phyloP scores from a whole-genome alignment of 2,329 filamentous ascomycete species.

The Colletotrichum scovillei region DNA sequence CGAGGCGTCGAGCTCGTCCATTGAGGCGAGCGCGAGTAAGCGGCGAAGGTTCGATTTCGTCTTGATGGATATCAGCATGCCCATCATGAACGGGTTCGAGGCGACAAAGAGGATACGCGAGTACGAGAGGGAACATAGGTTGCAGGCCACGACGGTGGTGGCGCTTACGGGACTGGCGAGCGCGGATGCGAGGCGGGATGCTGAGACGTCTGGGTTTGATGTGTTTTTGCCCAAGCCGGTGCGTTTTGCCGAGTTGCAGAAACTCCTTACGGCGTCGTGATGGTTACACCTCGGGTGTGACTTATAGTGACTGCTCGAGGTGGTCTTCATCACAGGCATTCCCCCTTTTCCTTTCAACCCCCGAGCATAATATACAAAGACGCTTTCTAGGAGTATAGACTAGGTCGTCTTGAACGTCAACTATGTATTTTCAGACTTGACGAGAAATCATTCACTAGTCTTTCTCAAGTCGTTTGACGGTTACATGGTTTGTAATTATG shows the following conservation, averaged over 20 bases:
- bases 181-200: constrained; percentile 59
- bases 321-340: too few relatives aligned
- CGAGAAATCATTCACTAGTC: not conserved
- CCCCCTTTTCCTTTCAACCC: too few relatives aligned
- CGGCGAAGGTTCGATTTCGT: constrained; percentile 46
- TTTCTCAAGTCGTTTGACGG: not conserved
- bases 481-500: not conserved
- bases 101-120: constrained; percentile 61
- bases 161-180: constrained; percentile 65
- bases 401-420: not conserved
- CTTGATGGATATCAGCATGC: constrained; percentile 66
- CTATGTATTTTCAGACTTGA: not conserved
- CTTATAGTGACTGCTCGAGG: not conserved
- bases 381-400: not conserved
- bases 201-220: constrained; percentile 60
- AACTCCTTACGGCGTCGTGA: constrained; percentile 40
- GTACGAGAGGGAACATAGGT: constrained; percentile 54
- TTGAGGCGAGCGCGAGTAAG: constrained; percentile 1
- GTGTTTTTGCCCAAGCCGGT: constrained; percentile 64
- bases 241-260: constrained; percentile 53
- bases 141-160: constrained; percentile 57
- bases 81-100: constrained; percentile 63
- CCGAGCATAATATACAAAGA: not conserved
- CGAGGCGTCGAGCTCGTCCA: constrained; percentile 35
- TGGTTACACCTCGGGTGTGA: too few relatives aligned